These are phyloP conservation scores for Amborella trichopoda DNA, from an alignment of 164 flowering plant species.

Conservation along the genomic window DNA sequence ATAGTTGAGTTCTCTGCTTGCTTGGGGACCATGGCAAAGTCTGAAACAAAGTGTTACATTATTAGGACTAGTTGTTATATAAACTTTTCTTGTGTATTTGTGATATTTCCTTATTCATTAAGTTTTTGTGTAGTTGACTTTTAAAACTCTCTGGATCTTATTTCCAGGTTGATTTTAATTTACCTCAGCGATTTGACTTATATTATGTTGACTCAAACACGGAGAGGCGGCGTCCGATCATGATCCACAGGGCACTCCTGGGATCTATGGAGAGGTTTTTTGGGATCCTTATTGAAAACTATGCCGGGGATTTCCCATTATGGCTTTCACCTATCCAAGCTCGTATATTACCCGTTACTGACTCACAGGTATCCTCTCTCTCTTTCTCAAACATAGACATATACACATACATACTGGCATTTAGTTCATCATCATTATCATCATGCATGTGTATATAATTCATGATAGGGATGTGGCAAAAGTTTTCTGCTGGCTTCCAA, in stretches of 20 bases:
- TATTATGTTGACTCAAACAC: constrained; percentile 72
- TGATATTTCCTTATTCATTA: no score
- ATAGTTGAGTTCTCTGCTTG: no score
- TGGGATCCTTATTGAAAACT: constrained; percentile 91
- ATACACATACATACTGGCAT: no score
- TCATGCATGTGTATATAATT: no score
- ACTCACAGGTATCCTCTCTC: constrained; percentile 75
- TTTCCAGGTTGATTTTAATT: constrained; percentile 84
- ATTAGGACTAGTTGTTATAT: no score
- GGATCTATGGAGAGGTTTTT: constrained; percentile 94
- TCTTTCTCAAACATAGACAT: no score
- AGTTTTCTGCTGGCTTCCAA: no score
- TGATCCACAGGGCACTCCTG: constrained; percentile 97
- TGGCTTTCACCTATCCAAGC: constrained; percentile 96
- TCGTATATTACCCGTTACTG: constrained; percentile 82
- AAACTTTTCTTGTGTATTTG: no score
- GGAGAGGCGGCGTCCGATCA: constrained; percentile 78
- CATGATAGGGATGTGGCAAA: no score
- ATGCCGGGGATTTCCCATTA: constrained; percentile 91
- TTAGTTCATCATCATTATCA: no score
- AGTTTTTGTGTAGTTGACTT: neutral
- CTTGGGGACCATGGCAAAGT: no score
- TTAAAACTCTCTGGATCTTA: neutral
- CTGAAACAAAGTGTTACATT: no score
- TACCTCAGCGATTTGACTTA: constrained; percentile 89